phyloP scores from a whole-genome alignment of 179 eudicot species.

The Actinidia polygama region DNA sequence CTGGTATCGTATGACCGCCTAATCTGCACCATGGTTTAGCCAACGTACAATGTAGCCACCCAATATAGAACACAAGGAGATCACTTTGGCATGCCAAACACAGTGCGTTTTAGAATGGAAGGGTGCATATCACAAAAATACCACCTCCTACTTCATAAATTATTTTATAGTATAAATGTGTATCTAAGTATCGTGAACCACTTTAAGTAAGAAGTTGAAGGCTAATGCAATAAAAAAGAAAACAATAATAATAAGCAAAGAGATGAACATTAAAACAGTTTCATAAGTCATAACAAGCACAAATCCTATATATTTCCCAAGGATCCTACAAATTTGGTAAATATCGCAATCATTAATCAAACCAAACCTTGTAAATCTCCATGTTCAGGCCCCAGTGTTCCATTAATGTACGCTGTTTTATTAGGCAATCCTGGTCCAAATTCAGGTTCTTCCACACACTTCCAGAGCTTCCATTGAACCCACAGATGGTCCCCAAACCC shows the following conservation, averaged over 20 bases:
- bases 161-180: neutral
- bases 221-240: neutral
- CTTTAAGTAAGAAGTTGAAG: neutral
- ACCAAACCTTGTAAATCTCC: slow-evolving; percentile 57
- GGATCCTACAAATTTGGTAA: neutral
- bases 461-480: slow-evolving; percentile 61
- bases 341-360: neutral
- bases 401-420: slow-evolving; percentile 63
- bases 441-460: slow-evolving; percentile 72
- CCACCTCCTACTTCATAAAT: neutral
- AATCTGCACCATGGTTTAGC: neutral
- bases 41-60: neutral
- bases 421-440: slow-evolving; percentile 78
- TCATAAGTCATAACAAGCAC: neutral
- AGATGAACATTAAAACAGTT: neutral
- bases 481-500: slow-evolving; percentile 45
- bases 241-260: neutral
- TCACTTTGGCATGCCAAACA: neutral
- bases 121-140: neutral
- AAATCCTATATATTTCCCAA: neutral
- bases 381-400: slow-evolving; percentile 30
- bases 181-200: neutral
- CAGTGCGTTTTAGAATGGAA: neutral
- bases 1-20: neutral
- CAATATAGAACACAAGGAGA: neutral